phyloP scores from a whole-genome alignment of 805 yeast species.

The Candida fluviatilis region DNA sequence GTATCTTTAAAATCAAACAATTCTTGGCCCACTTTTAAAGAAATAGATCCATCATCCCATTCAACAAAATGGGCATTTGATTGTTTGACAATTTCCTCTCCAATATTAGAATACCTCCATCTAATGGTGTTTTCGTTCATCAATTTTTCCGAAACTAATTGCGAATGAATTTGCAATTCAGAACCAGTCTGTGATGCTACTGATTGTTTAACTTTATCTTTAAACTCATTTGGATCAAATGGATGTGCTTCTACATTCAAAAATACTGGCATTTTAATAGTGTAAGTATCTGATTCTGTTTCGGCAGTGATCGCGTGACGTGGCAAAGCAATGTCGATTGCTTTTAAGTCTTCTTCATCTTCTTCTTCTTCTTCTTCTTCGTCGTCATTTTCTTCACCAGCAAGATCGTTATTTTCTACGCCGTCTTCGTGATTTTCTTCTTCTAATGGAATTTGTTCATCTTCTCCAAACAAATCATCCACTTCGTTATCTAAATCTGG shows the following conservation, averaged over 20 bases:
- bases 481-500: constrained; percentile 21
- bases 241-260: constrained; percentile 80
- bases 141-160: constrained; percentile 53
- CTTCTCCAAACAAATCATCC: constrained; percentile 34
- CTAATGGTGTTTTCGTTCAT: constrained; percentile 82
- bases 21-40: constrained; percentile 84
- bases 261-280: constrained; percentile 76
- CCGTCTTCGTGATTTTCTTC: constrained; percentile 16
- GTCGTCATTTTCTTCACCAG: constrained; percentile 13
- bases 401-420: constrained; percentile 9
- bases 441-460: constrained; percentile 15
- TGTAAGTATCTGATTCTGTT: constrained; percentile 35
- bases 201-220: constrained; percentile 43
- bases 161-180: constrained; percentile 44
- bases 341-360: constrained; percentile 30
- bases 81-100: constrained; percentile 75
- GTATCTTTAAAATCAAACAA: constrained; percentile 71
- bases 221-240: constrained; percentile 70
- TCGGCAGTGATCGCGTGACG: constrained; percentile 44
- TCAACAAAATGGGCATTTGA: constrained; percentile 86
- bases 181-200: constrained; percentile 24
- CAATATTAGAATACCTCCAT: constrained; percentile 86
- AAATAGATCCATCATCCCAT: constrained; percentile 91
- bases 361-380: constrained; percentile 27
- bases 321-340: constrained; percentile 38